A percentile compares a stretch with the other conserved stretches of the same genome.
These are phyloP conservation scores for Leccinum boreale DNA, from an alignment of 768 basidiomycete genomes.

Conservation along the genomic window DNA sequence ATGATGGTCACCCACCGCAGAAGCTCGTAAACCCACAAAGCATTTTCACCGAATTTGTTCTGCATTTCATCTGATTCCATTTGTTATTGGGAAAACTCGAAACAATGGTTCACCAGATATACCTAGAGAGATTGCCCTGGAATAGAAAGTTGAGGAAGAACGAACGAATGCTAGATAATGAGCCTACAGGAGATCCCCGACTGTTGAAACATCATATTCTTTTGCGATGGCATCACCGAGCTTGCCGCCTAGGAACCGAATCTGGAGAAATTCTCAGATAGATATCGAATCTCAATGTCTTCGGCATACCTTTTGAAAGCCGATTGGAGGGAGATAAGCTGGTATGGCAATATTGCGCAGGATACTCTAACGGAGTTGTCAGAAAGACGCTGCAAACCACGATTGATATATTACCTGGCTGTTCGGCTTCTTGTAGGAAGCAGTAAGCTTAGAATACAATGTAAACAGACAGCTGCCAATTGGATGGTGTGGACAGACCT, in stretches of 20 bases:
- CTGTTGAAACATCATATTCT: conserved; percentile 86
- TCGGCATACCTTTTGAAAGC: conserved; percentile 75
- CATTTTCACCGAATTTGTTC: conserved; percentile 73
- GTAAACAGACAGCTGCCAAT: not conserved
- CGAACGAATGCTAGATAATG: not conserved
- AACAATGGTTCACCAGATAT: conserved; percentile 9
- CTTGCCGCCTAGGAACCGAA: conserved; percentile 93
- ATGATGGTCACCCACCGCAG: conserved; percentile 54
- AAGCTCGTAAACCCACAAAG: conserved; percentile 91
- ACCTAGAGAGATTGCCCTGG: conserved; percentile 61
- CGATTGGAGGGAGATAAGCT: conserved; percentile 75
- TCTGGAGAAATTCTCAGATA: conserved; percentile 43
- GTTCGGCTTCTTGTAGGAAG: conserved; percentile 90
- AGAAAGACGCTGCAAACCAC: not conserved
- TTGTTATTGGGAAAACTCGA: conserved; percentile 4
- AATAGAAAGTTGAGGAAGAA: conserved; percentile 1
- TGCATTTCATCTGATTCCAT: conserved; percentile 65
- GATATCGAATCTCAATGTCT: not conserved
- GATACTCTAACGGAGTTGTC: conserved; percentile 56
- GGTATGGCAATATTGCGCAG: conserved; percentile 82
- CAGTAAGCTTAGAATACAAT: conserved; percentile 56
- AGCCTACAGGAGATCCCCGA: conserved; percentile 85
- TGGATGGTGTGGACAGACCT: conserved; percentile 45
- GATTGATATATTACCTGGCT: conserved; percentile 56
- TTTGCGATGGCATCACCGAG: conserved; percentile 83